Conservation (phyloP, 345 rosid species). For the Rhodomyrtus tomentosa region DNA sequence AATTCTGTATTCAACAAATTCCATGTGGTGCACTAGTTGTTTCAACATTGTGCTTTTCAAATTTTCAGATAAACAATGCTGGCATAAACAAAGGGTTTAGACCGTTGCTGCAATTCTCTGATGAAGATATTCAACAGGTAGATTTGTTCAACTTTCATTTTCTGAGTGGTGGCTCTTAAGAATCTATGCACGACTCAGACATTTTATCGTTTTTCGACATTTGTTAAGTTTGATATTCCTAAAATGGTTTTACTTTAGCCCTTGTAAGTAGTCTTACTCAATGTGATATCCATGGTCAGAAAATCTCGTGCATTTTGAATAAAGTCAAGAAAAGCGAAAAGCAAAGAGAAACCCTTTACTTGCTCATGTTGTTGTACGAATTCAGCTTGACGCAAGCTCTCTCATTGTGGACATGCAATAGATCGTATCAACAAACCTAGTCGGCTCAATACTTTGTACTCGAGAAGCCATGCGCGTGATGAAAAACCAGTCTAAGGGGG, state of each 20-base stretch:
- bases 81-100: constrained; percentile 94
- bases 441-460: constrained; percentile 90
- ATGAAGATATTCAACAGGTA: constrained; percentile 87
- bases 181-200: background rate
- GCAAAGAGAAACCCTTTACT: background rate
- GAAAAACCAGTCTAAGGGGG: constrained; percentile 59
- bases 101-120: constrained; percentile 73
- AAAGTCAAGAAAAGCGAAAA: background rate
- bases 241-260: background rate
- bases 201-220: background rate
- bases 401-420: constrained; percentile 6
- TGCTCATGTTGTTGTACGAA: background rate
- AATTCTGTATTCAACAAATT: background rate
- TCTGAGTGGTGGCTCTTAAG: background rate
- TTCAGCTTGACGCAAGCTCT: background rate
- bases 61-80: constrained; percentile 72
- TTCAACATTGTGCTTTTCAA: background rate
- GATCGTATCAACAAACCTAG: constrained; percentile 94
- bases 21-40: background rate
- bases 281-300: background rate
- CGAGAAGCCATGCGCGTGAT: constrained; percentile 80
- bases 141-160: background rate
- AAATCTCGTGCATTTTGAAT: background rate
- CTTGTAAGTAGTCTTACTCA: background rate
- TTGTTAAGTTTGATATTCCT: background rate